Evolutionary conservation across 306 rosid species (phyloP), one percentile per base, ranked within the genome.

Genomic region (Acacia melanoxylon): DNA sequence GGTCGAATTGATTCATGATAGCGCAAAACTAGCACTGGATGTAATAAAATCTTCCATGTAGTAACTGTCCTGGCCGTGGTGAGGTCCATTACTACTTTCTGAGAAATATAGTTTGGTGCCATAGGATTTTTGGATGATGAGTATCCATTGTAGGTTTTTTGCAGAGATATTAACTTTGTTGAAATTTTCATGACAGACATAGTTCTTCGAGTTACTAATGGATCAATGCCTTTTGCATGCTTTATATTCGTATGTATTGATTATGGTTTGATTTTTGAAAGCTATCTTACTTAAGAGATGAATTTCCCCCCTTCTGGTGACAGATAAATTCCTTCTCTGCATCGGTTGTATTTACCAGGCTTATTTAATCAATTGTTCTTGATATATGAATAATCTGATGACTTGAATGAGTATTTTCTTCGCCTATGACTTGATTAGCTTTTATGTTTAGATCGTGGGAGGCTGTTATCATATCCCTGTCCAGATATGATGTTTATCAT

Each of bases 1-100:
- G 78, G 48, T 68, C 35, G 86, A 77, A 5, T 81, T 86, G 77
- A 45, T 76, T 72, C 83, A 72, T 24, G 90, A 88, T 35, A 85
- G 78, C 40, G 51, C 81, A 48, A 83, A 76, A 56, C 48, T 86
- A 25, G 46, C 81, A 52, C 42, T 86, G 86, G 87, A 82, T 40
- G 72, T 78, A 0, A 20, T 77, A 71, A 80, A 85, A 68, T 69
- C 87, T 41, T 69, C 74, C 5, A 42, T 8, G 8, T 22, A 69
- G 52, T 1, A 11, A 69, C 3, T 10, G 6, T 8, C 31, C 65
- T 73, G 5, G 44, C 41, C 59, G 42, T 41, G 6, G 35, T 46
- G 35, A 42, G 81, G 72, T 80, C 68, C 41, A 62, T 63, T 16
- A 3, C 67, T 52, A 42, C 24, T n/a, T 69, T 37, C 22, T 12